phyloP scores from a whole-genome alignment of 768 basidiomycete species.

The Pleurotus salmoneostramineus region DNA sequence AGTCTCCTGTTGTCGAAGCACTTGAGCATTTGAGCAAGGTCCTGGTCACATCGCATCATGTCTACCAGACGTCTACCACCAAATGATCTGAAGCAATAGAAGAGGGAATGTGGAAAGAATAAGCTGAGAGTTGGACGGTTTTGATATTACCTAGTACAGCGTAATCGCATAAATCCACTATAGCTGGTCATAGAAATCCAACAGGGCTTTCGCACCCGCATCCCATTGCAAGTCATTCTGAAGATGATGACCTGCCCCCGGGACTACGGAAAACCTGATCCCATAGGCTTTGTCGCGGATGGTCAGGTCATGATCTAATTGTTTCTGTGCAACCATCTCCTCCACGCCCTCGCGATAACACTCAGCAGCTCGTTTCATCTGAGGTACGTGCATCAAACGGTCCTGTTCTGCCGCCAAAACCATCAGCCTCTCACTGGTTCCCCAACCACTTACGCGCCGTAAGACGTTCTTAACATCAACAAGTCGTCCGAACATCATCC shows the following conservation, averaged over 20 bases:
- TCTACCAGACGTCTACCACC: too few species aligned
- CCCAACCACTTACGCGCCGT: neutral
- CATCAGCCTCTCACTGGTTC: neutral
- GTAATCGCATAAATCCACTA: neutral
- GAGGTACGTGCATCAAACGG: slow-evolving; percentile 9
- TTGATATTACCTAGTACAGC: too few species aligned
- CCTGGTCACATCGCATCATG: too few species aligned
- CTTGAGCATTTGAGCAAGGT: too few species aligned
- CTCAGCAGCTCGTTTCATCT: slow-evolving; percentile 11
- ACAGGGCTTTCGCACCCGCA: slow-evolving; percentile 1
- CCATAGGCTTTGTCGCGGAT: neutral
- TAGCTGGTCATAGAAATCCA: slow-evolving; percentile 9
- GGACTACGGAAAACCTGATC: slow-evolving; percentile 7
- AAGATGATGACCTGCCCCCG: slow-evolving; percentile 12
- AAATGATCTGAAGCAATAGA: too few species aligned
- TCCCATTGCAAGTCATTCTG: slow-evolving; percentile 14
- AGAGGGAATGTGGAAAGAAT: too few species aligned
- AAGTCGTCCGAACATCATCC: neutral
- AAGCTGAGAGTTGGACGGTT: too few species aligned
- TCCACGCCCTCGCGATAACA: slow-evolving; percentile 3
- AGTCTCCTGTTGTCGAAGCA: too few species aligned
- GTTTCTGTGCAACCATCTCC: slow-evolving; percentile 2
- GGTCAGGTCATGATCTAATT: neutral
- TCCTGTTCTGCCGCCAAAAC: slow-evolving; percentile 9
- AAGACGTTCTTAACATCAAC: slow-evolving; percentile 1